Base-by-base conservation (phyloP, 148 eudicot genomes). In the Polygonum aviculare region DNA sequence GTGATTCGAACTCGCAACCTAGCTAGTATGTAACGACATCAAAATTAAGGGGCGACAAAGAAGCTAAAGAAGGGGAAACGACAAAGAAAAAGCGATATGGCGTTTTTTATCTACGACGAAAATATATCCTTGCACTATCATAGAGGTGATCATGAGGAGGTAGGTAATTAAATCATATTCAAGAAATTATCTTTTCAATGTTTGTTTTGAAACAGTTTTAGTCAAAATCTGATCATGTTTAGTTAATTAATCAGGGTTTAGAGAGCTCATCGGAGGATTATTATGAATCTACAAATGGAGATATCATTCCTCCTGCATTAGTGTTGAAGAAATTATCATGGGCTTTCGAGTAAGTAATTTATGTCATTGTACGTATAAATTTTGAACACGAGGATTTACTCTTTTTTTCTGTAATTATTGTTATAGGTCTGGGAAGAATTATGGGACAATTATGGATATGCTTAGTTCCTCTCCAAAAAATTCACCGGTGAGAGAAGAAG, bases 401-500 rank as follows among this genome's bases (percentile, higher is more conserved):
- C n/a, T 54, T 33, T 10, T 75, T 78, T 57, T 5, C 38, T 16
- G 74, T 47, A 75, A 80, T 11, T 76, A 14, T 69, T 82, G 9
- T 44, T 44, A 44, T 6, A 94, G 98, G 77, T 90, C 90, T 74
- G 97, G 90, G 65, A 85, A 80, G 79, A 84, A 83, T 40, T 84
- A 63, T 76, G 88, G 76, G 78, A 84, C 97, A 41, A 89, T 94
- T 78, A 90, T 79, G 81, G 96, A 90, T 75, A 85, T 94, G 70
- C 80, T 91, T 72, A 80, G 83, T 38, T 85, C 92, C 45, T 86
- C 97, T 72, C 80, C 83, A 78, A 89, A 82, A 75, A 90, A 95
- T 75, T 94, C 98, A 63, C 98, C 97, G 6, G 89, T 88, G 48
- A 82, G 89, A 75, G 97, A 94, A 85, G 89, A 90, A 78, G 89